phyloP scores from a whole-genome alignment of 768 basidiomycete species.

The Russula virescens region DNA sequence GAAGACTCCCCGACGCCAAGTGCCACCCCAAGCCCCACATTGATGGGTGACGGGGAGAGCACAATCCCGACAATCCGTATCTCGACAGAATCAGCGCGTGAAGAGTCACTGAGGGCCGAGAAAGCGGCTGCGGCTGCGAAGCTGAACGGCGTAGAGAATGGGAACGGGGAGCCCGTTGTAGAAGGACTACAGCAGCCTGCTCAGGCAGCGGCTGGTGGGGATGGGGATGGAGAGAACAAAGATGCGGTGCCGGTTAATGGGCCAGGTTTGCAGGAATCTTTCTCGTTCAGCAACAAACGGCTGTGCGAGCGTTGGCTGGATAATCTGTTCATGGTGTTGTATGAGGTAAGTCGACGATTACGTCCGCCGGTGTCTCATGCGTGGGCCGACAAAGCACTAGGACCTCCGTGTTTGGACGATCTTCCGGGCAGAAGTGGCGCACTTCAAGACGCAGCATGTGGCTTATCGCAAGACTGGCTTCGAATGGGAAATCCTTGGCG shows the following conservation, averaged over 20 bases:
- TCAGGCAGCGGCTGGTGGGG: conserved; percentile 35
- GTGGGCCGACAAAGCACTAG: conserved; percentile 34
- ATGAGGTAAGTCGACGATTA: conserved; percentile 60
- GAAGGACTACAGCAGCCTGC: conserved; percentile 38
- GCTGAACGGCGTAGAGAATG: conserved; percentile 37
- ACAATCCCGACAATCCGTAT: conserved; percentile 54
- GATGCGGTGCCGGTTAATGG: conserved; percentile 21
- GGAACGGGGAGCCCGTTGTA: conserved; percentile 29
- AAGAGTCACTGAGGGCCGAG: conserved; percentile 41
- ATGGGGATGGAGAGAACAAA: conserved; percentile 27
- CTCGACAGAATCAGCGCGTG: conserved; percentile 47
- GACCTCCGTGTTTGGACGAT: conserved; percentile 98
- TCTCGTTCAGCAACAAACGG: conserved; percentile 94
- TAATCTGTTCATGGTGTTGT: conserved; percentile 96
- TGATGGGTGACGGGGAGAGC: conserved; percentile 26
- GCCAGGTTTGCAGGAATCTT: conserved; percentile 46
- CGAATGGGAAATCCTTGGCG: conserved; percentile 98
- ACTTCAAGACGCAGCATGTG: conserved; percentile 98
- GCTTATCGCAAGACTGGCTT: conserved; percentile 95
- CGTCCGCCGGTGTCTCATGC: not conserved
- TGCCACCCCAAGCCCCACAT: conserved; percentile 20
- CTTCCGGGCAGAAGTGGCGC: conserved; percentile 96
- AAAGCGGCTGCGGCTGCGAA: conserved; percentile 30
- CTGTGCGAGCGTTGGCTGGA: conserved; percentile 97
- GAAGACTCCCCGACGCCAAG: conserved; percentile 27